Percentiles rank a stretch among this genome's conserved stretches.
Conservation (phyloP, 768 basidiomycete genomes). For the Terana coerulea region DNA sequence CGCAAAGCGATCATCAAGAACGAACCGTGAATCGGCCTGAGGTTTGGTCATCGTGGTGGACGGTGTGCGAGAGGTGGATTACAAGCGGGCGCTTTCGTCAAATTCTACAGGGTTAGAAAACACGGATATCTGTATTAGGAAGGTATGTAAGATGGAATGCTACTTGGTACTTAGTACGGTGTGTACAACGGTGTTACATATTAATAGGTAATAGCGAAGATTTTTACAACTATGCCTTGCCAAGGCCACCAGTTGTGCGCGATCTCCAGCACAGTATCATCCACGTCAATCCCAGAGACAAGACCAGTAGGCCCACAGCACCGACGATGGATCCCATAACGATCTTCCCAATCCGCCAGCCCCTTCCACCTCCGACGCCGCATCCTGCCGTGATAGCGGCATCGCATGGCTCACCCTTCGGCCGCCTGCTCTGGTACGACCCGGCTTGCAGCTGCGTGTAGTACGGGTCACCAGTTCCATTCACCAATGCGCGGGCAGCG, state of each 20-base stretch:
- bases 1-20: slow-evolving; percentile 21
- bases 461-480: slow-evolving; percentile 68
- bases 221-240: no score
- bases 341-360: slow-evolving; percentile 42
- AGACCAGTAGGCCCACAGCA: slow-evolving; percentile 55
- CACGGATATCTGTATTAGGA: background rate
- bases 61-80: background rate
- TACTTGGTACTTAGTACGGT: no score
- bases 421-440: slow-evolving; percentile 56
- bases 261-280: slow-evolving; percentile 14
- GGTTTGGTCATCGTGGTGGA: background rate
- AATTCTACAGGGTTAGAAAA: background rate
- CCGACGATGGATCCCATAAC: slow-evolving; percentile 67
- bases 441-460: slow-evolving; percentile 71
- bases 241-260: no score
- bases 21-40: slow-evolving; percentile 16
- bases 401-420: slow-evolving; percentile 76
- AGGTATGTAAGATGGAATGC: background rate
- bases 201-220: no score
- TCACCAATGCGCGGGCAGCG: slow-evolving; percentile 72
- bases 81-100: background rate
- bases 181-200: no score
- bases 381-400: slow-evolving; percentile 57
- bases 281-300: slow-evolving; percentile 36
- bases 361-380: slow-evolving; percentile 32